Conservation (phyloP, 2,329 filamentous ascomycete species). For the Talaromyces sp. region DNA sequence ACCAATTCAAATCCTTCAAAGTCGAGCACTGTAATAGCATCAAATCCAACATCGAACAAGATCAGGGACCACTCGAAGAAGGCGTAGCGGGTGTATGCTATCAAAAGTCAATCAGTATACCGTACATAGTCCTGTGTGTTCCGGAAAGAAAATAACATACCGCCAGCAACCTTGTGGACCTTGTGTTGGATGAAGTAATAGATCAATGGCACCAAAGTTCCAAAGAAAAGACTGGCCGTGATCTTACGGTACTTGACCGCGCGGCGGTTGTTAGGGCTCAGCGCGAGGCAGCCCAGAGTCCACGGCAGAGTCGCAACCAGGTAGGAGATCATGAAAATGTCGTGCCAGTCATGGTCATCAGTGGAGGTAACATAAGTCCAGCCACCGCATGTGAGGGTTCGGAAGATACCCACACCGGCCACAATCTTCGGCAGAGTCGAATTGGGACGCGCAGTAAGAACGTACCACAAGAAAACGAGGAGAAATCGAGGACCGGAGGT, state of each 20-base stretch:
- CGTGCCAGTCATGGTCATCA: conserved; percentile 97
- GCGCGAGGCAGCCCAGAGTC: conserved; percentile 85
- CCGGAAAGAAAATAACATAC: conserved; percentile 56
- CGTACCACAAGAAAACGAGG: conserved; percentile 88
- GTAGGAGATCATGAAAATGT: conserved; percentile 99
- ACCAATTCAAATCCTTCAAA: conserved; percentile 87
- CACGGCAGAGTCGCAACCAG: conserved; percentile 91
- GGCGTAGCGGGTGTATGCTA: conserved; percentile 94
- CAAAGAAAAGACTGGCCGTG: conserved; percentile 82
- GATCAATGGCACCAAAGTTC: conserved; percentile 82
- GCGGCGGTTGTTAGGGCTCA: conserved; percentile 81
- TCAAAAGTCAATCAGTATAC: conserved; percentile 3
- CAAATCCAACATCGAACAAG: conserved; percentile 92
- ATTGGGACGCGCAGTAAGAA: conserved; percentile 77
- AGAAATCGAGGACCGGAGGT: conserved; percentile 92
- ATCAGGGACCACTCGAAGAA: conserved; percentile 98
- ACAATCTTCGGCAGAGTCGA: conserved; percentile 79
- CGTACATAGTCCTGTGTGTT: neutral
- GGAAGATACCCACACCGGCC: conserved; percentile 76
- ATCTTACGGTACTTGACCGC: conserved; percentile 89
- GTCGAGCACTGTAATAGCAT: conserved; percentile 90
- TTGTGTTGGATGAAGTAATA: conserved; percentile 99
- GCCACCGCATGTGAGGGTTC: conserved; percentile 91
- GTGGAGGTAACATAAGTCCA: conserved; percentile 99
- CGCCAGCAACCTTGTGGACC: conserved; percentile 88